phyloP scores from a whole-genome alignment of 768 basidiomycete species.

The Rhodosporidiobolus odoratus region DNA sequence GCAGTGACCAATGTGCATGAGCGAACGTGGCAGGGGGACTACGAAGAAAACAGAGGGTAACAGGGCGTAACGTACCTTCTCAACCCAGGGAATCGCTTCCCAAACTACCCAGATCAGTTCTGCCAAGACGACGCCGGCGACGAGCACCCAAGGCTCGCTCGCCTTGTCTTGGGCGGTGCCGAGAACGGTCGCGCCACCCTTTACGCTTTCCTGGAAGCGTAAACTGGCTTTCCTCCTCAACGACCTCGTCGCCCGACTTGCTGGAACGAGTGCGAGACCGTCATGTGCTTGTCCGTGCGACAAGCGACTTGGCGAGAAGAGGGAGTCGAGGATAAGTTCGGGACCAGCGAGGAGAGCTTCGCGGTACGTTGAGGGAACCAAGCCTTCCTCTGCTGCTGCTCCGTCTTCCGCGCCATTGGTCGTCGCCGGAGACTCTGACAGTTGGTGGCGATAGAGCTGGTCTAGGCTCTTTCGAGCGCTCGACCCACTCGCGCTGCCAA shows the following conservation, averaged over 20 bases:
- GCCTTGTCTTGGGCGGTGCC: slow-evolving; percentile 20
- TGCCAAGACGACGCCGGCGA: slow-evolving; percentile 6
- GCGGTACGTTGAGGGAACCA: background rate
- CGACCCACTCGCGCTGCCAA: background rate
- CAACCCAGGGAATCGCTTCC: slow-evolving; percentile 23
- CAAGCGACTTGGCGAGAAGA: slow-evolving; percentile 3
- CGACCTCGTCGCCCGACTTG: background rate
- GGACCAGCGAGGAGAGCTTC: slow-evolving; percentile 13
- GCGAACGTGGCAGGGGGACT: background rate
- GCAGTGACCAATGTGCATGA: background rate
- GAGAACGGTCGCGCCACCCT: slow-evolving; percentile 2
- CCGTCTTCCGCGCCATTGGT: background rate
- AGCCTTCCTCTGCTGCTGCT: background rate
- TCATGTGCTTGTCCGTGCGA: background rate
- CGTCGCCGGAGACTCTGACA: too few species aligned
- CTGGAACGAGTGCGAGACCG: slow-evolving; percentile 20
- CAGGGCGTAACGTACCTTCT: slow-evolving; percentile 10
- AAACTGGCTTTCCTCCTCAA: background rate
- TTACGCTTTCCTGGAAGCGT: slow-evolving; percentile 1
- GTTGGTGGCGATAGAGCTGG: background rate
- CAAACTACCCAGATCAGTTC: slow-evolving; percentile 21
- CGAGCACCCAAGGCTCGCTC: slow-evolving; percentile 23
- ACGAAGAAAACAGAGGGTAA: background rate
- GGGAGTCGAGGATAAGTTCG: slow-evolving; percentile 19
- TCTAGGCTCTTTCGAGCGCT: slow-evolving; percentile 9